phyloP scores from a whole-genome alignment of 306 rosid genomes.

The Vigna trinervia region DNA sequence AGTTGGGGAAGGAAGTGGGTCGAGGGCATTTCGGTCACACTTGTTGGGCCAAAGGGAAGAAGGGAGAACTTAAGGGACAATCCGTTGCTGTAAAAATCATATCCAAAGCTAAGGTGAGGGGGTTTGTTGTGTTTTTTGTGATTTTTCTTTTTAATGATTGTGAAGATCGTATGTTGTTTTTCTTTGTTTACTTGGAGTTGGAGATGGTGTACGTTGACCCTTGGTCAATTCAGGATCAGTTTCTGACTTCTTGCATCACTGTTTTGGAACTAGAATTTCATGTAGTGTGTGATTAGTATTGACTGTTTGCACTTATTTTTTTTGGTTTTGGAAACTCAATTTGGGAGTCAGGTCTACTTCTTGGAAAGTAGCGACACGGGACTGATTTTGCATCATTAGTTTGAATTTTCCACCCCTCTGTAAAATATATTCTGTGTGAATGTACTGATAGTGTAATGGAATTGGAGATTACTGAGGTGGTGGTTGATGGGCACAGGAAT shows the following conservation, averaged over 20 bases:
- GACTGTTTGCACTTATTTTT: background rate
- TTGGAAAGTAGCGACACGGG: background rate
- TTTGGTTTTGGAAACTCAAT: slow-evolving; percentile 31
- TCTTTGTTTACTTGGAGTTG: slow-evolving; percentile 23
- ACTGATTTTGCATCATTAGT: slow-evolving; percentile 22
- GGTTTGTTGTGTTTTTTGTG: background rate
- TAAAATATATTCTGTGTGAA: slow-evolving; percentile 12
- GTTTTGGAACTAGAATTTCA: slow-evolving; percentile 36
- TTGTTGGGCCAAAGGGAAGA: slow-evolving; percentile 87
- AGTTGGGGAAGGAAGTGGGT: slow-evolving; percentile 91
- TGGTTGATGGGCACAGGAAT: slow-evolving; percentile 1
- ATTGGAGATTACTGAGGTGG: slow-evolving; percentile 24
- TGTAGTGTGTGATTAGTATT: slow-evolving; percentile 11
- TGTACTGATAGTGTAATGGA: slow-evolving; percentile 21
- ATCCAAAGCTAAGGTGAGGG: slow-evolving; percentile 82
- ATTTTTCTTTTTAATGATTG: slow-evolving; percentile 6
- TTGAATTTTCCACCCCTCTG: background rate
- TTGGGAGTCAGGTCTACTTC: slow-evolving; percentile 22
- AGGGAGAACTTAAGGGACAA: slow-evolving; percentile 86
- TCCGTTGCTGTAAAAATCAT: slow-evolving; percentile 95
- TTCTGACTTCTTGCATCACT: slow-evolving; percentile 15
- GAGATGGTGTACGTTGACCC: slow-evolving; percentile 43
- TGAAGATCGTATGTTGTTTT: slow-evolving; percentile 29
- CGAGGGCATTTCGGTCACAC: slow-evolving; percentile 99
- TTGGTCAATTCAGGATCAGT: slow-evolving; percentile 46